phyloP scores from a whole-genome alignment of 108 stramenopile genomes.

The Pseudonitzschia delicatissima region DNA sequence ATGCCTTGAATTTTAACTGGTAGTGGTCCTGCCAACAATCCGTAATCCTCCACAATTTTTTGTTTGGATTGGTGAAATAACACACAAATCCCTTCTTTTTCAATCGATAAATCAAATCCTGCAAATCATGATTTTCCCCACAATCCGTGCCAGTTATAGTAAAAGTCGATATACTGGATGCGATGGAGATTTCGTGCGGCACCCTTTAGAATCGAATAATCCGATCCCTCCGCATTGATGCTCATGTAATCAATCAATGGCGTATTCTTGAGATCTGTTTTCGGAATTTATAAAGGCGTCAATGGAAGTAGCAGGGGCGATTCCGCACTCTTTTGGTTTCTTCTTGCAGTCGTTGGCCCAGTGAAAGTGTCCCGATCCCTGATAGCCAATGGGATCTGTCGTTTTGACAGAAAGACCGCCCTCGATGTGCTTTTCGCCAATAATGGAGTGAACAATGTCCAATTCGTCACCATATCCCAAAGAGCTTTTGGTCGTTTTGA shows the following conservation, averaged over 20 bases:
- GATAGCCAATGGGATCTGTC: slow-evolving; percentile 3
- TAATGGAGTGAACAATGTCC: neutral
- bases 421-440: neutral
- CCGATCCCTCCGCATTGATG: slow-evolving; percentile 28
- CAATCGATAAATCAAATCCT: slow-evolving; percentile 13
- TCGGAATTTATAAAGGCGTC: slow-evolving; percentile 20
- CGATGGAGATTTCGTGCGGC: slow-evolving; percentile 1
- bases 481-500: neutral
- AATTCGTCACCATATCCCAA: slow-evolving; percentile 12
- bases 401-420: neutral
- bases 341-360: neutral
- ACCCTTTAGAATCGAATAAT: slow-evolving; percentile 22
- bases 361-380: neutral
- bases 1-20: slow-evolving; percentile 43
- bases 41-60: slow-evolving; percentile 44
- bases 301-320: slow-evolving; percentile 30
- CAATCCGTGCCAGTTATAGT: slow-evolving; percentile 21
- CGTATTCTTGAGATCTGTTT: neutral
- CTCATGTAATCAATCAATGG: slow-evolving; percentile 12
- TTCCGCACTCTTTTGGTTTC: slow-evolving; percentile 12
- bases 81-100: slow-evolving; percentile 31
- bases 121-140: slow-evolving; percentile 9
- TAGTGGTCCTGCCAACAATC: slow-evolving; percentile 48
- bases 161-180: slow-evolving; percentile 31
- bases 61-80: slow-evolving; percentile 29